These are phyloP conservation scores for Naganishia albida DNA, from an alignment of 1,284 basidiomycete genomes.

Conservation along the genomic window DNA sequence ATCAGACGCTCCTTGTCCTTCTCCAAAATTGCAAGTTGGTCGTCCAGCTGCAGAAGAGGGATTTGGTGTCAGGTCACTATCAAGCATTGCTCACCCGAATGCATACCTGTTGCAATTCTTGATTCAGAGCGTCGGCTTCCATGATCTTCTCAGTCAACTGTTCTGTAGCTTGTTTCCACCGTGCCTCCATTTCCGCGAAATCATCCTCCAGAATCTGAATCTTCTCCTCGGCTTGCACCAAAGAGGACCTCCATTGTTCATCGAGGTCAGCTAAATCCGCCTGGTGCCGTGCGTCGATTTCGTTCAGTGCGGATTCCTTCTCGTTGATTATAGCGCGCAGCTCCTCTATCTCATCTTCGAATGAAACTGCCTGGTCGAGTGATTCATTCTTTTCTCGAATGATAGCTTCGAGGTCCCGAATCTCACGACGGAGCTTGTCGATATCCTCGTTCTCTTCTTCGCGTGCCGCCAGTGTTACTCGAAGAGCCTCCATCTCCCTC, in stretches of 20 bases:
- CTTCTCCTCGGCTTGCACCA: constrained; percentile 22
- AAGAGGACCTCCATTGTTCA: constrained; percentile 11
- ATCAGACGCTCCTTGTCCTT: constrained; percentile 23
- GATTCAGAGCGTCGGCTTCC: constrained; percentile 8
- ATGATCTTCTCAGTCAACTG: constrained; percentile 9
- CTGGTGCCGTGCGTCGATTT: constrained; percentile 2
- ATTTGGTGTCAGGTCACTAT: not conserved
- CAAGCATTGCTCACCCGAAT: not conserved
- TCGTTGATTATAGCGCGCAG: constrained; percentile 17
- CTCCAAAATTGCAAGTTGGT: constrained; percentile 6
- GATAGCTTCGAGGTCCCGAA: constrained; percentile 50
- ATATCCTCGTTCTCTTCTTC: constrained; percentile 53
- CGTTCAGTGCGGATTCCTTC: constrained; percentile 26
- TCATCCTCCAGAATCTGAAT: constrained; percentile 22
- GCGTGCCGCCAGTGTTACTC: constrained; percentile 34
- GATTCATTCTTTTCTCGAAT: constrained; percentile 49
- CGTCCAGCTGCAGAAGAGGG: constrained; percentile 2
- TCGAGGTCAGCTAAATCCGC: constrained; percentile 22
- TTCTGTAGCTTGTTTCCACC: not conserved
- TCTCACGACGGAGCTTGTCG: constrained; percentile 45
- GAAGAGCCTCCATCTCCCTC: constrained; percentile 42
- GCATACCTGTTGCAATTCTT: constrained; percentile 20
- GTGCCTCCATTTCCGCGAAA: constrained; percentile 21
- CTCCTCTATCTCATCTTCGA: constrained; percentile 47
- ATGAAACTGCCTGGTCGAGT: constrained; percentile 48